Conservation (phyloP, 2,329 filamentous ascomycete genomes). For the Pestalotiopsis fici region DNA sequence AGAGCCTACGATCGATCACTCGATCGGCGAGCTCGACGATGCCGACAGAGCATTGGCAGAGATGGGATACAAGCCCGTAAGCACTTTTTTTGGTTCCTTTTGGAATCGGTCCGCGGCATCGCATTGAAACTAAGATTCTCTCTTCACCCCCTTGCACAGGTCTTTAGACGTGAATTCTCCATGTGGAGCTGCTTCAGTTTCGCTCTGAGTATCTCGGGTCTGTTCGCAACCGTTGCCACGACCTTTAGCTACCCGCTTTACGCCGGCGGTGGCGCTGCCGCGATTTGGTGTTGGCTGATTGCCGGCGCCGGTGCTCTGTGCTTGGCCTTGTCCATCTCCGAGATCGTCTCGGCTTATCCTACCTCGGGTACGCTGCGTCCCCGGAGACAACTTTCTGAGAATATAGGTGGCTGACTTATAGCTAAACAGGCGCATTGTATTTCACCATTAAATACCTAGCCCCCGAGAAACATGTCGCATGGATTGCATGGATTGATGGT, state of each 20-base stretch:
- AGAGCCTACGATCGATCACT: background rate
- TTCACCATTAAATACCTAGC: constrained; percentile 57
- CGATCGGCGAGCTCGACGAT: constrained; percentile 13
- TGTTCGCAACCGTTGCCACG: constrained; percentile 57
- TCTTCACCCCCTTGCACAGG: constrained; percentile 29
- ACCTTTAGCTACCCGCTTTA: constrained; percentile 55
- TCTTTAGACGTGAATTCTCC: constrained; percentile 62
- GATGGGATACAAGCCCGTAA: constrained; percentile 37
- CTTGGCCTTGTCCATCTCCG: constrained; percentile 54
- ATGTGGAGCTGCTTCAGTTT: constrained; percentile 60
- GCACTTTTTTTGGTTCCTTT: background rate
- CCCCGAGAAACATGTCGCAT: constrained; percentile 46
- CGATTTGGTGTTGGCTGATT: constrained; percentile 61
- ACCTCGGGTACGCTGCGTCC: constrained; percentile 41
- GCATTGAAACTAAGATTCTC: background rate
- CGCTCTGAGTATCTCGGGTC: constrained; percentile 56
- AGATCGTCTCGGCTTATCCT: constrained; percentile 59
- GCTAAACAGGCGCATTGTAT: constrained; percentile 37
- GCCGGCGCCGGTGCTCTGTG: constrained; percentile 58
- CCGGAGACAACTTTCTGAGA: background rate
- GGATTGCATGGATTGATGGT: constrained; percentile 47
- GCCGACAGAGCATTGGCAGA: constrained; percentile 34
- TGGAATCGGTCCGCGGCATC: background rate
- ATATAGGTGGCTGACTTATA: constrained; percentile 19
- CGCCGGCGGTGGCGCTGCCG: constrained; percentile 53